These are phyloP conservation scores for Erysimum pusillum DNA, from an alignment of 441 rosid species.

Conservation along the genomic window DNA sequence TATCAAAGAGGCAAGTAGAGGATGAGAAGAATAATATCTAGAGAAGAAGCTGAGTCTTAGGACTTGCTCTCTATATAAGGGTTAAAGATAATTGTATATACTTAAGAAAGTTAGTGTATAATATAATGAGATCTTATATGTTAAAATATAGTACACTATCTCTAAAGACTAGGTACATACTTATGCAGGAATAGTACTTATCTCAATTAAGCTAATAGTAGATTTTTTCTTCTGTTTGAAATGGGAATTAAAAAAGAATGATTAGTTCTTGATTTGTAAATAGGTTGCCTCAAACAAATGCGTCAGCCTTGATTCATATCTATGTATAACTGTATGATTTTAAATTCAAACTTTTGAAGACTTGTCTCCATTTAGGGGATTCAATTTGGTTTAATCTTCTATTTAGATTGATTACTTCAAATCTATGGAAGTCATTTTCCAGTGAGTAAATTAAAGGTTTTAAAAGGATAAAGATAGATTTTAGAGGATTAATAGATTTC, in stretches of 20 bases:
- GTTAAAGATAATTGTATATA: too few species aligned
- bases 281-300: constrained; percentile 19
- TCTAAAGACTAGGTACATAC: neutral
- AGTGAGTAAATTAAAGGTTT: too few species aligned
- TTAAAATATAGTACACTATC: neutral
- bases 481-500: neutral
- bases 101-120: neutral
- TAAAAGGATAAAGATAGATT: too few species aligned
- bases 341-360: too few species aligned
- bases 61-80: constrained; percentile 16
- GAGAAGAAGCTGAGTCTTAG: constrained; percentile 17
- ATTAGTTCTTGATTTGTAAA: neutral
- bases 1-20: constrained; percentile 4
- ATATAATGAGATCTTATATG: neutral
- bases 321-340: too few species aligned
- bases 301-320: neutral
- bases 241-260: neutral
- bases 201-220: neutral
- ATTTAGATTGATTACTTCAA: too few species aligned
- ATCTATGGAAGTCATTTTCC: too few species aligned
- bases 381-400: too few species aligned
- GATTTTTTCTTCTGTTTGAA: neutral
- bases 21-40: neutral
- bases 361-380: too few species aligned
- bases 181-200: neutral